A percentile compares a stretch with the other conserved stretches of the same genome.
These are phyloP conservation scores for Histomonas meleagridis DNA, from an alignment of 208 protist genomes.

Conservation along the genomic window DNA sequence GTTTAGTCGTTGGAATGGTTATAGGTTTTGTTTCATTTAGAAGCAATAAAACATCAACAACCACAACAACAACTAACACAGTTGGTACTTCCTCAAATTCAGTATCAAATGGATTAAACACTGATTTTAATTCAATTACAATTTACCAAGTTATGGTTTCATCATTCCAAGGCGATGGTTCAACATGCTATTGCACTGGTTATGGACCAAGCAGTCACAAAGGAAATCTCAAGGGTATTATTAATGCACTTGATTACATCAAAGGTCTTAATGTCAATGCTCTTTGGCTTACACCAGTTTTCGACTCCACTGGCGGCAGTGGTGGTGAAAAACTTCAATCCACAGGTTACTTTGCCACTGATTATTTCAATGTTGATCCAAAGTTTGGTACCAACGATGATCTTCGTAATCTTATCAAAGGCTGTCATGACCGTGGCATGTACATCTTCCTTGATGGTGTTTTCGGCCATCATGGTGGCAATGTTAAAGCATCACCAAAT, in stretches of 20 bases:
- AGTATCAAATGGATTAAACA: no score
- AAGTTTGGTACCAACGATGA: background rate
- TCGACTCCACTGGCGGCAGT: background rate
- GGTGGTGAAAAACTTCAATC: background rate
- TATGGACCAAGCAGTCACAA: background rate
- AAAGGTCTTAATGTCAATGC: background rate
- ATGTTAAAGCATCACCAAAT: background rate
- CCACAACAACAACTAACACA: no score
- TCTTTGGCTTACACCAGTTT: slow-evolving; percentile 12
- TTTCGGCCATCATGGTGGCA: background rate
- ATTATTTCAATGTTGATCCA: background rate
- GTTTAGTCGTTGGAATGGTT: no score
- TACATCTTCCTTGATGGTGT: slow-evolving; percentile 10
- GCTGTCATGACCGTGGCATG: background rate
- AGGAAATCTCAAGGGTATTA: background rate
- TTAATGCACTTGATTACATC: background rate
- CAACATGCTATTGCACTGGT: background rate
- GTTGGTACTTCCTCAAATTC: no score
- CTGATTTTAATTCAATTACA: background rate
- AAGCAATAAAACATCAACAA: no score
- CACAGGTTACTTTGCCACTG: background rate
- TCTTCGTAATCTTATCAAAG: background rate
- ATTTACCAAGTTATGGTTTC: slow-evolving; percentile 17
- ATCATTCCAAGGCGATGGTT: background rate
- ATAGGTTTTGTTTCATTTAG: no score